These are phyloP conservation scores for Stagonosporopsis cucurbitacearum DNA, from an alignment of 2,329 filamentous ascomycete genomes.

Conservation along the genomic window DNA sequence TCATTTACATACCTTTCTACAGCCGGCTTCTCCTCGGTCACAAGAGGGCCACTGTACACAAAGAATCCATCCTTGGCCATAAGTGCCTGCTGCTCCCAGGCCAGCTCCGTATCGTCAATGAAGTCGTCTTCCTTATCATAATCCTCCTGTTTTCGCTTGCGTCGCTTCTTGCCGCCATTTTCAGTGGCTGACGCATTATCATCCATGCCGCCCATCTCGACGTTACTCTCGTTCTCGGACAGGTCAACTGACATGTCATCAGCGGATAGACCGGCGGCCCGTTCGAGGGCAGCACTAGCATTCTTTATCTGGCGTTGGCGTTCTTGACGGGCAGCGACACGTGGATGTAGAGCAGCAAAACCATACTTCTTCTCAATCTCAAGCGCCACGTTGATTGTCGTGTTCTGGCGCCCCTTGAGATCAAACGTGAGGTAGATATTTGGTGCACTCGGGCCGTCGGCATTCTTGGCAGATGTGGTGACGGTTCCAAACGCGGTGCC, in stretches of 20 bases:
- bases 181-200: slow-evolving; percentile 50
- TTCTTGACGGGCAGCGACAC: slow-evolving; percentile 85
- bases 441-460: slow-evolving; percentile 56
- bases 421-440: slow-evolving; percentile 86
- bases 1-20: slow-evolving; percentile 63
- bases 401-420: slow-evolving; percentile 81
- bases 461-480: slow-evolving; percentile 52
- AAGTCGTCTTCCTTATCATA: slow-evolving; percentile 73
- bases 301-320: slow-evolving; percentile 87
- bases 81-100: slow-evolving; percentile 95
- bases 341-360: slow-evolving; percentile 90
- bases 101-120: slow-evolving; percentile 88
- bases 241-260: slow-evolving; percentile 86
- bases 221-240: slow-evolving; percentile 76
- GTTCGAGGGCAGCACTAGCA: slow-evolving; percentile 83
- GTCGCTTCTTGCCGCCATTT: slow-evolving; percentile 72
- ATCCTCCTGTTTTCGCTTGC: slow-evolving; percentile 74
- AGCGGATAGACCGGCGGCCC: slow-evolving; percentile 69
- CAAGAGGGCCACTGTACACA: slow-evolving; percentile 90
- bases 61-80: slow-evolving; percentile 97
- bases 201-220: slow-evolving; percentile 79
- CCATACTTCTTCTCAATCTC: slow-evolving; percentile 94
- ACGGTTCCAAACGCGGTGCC: slow-evolving; percentile 66
- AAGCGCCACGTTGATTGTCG: slow-evolving; percentile 93
- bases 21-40: slow-evolving; percentile 81